These are phyloP conservation scores for Phytophthora crassamura DNA, from an alignment of 352 stramenopile species.

Conservation along the genomic window DNA sequence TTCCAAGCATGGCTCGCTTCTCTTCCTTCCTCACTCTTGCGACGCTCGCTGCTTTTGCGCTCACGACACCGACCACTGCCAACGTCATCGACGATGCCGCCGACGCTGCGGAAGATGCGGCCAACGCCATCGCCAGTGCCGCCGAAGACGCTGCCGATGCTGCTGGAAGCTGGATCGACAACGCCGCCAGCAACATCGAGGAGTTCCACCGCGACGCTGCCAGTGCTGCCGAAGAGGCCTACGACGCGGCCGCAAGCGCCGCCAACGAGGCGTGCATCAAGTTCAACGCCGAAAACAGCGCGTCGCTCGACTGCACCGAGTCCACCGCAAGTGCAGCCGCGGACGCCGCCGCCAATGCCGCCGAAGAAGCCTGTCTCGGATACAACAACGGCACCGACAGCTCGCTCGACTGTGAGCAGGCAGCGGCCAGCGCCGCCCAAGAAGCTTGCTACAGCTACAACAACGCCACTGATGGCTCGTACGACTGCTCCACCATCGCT, in stretches of 20 bases:
- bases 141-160: constrained; percentile 24
- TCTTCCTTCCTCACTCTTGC: constrained; percentile 20
- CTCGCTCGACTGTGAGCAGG: constrained; percentile 30
- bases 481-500: constrained; percentile 24
- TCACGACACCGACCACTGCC: constrained; percentile 6
- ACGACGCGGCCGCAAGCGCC: constrained; percentile 21
- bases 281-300: constrained; percentile 28
- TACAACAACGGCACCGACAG: constrained; percentile 33
- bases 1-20: constrained; percentile 23
- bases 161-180: constrained; percentile 30
- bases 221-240: constrained; percentile 28
- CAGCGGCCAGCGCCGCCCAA: constrained; percentile 19
- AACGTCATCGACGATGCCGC: constrained; percentile 33
- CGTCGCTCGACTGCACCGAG: constrained; percentile 21
- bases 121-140: constrained; percentile 22
- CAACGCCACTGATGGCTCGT: constrained; percentile 30
- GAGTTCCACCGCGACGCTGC: constrained; percentile 30
- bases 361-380: constrained; percentile 20
- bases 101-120: constrained; percentile 25
- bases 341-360: constrained; percentile 20
- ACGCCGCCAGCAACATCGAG: constrained; percentile 31
- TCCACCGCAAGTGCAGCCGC: constrained; percentile 30
- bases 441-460: constrained; percentile 35
- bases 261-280: constrained; percentile 26
- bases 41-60: constrained; percentile 15